Evolutionary conservation across 805 yeast genomes (phyloP), one percentile per base, ranked within the genome.

Genomic region (Metschnikowia peoriensis): DNA sequence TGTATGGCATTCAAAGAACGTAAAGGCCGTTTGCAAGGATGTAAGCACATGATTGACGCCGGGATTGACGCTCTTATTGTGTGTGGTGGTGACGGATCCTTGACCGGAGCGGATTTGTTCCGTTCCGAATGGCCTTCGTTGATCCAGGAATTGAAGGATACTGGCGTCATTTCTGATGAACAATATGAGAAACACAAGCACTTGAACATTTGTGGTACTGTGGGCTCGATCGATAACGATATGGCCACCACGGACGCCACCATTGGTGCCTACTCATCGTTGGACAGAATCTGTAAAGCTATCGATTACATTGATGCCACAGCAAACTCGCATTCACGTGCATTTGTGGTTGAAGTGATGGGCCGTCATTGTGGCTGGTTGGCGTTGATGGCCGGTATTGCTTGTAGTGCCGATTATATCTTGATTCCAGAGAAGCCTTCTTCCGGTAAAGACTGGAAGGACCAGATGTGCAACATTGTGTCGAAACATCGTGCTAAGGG

Each of bases 331-430:
- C 96, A 88, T 67, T 86, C 90, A 32, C 75, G 96, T 66, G 94
- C 93, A 4, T 88, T 88, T 63, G 89, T 88, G 40, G 84, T 88
- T 41, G 96, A 88, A 72, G 96, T 88, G 16, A 88, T 88, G 96
- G 96, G 96, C 54, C 79, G 96, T 70, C 91, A 88, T 67, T 88
- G 96, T 75, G 96, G 96, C 57, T 88, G 96, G 96, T 76, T 88
- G 57, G 93, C 88, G 1, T 72, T 88, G 56, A 83, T 86, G 87
- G 84, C 93, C 15, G 96, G 94, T 58, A 77, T 88, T 54, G 81
- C 90, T 12, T 83, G 90, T 14, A 83, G 91, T 57, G 93, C 96
- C 2, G 96, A 88, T 68, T 88, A 80, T 62, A 84, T 88, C 45
- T 82, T 88, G 62, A 86, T 88, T 57, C 96, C 96, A 15, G 96